Conservation (phyloP, 371 early-diverging fungal genomes). For the Coemansia sp. region DNA sequence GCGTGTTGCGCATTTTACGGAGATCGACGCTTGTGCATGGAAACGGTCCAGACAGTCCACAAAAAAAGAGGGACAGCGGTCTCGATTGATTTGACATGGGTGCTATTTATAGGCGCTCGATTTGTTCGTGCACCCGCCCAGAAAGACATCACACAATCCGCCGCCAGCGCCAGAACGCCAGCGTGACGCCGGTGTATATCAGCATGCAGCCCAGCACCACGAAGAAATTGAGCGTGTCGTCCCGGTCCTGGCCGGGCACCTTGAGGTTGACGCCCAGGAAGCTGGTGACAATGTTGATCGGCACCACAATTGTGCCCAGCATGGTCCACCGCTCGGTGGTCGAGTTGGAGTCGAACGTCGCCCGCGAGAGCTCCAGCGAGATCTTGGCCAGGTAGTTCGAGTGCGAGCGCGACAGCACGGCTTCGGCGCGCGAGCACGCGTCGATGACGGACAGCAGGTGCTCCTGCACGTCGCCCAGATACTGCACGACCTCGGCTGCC, state of each 20-base stretch:
- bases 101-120: conserved; percentile 4
- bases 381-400: conserved; percentile 96
- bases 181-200: conserved; percentile 28
- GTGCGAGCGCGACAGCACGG: conserved; percentile 87
- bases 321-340: conserved; percentile 91
- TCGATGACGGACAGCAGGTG: conserved; percentile 88
- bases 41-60: no score
- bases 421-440: conserved; percentile 84
- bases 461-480: conserved; percentile 92
- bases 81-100: no score
- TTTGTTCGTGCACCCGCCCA: background rate
- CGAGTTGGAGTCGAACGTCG: conserved; percentile 85
- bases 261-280: conserved; percentile 93
- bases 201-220: conserved; percentile 41
- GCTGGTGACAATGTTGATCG: conserved; percentile 95
- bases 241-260: conserved; percentile 72
- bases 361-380: conserved; percentile 81
- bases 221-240: conserved; percentile 52
- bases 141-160: conserved; percentile 12
- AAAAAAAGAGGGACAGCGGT: no score
- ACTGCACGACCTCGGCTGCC: conserved; percentile 51
- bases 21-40: no score
- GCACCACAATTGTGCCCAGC: conserved; percentile 87
- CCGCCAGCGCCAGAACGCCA: conserved; percentile 49
- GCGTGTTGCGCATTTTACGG: no score